Evolutionary conservation across 495 filamentous ascomycete genomes (phyloP).

Genomic region (Daldinia bambusicola): DNA sequence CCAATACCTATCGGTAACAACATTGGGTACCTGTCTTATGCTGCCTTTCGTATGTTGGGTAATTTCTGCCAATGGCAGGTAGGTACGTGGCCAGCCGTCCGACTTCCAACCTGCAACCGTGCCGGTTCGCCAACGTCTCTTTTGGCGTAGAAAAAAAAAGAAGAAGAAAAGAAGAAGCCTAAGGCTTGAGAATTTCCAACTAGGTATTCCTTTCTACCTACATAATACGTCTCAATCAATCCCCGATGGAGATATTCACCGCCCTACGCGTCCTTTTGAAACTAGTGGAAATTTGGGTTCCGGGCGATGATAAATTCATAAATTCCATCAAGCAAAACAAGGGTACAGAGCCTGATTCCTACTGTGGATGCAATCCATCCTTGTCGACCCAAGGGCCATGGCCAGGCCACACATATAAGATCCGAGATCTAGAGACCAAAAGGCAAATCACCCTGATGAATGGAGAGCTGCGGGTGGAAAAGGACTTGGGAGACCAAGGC

Average conservation of each 20-base stretch:
- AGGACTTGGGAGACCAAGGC: constrained; percentile 42
- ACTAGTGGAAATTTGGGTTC: not conserved
- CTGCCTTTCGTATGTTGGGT: too few relatives aligned
- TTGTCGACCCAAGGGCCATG: constrained; percentile 19
- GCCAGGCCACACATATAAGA: constrained; percentile 44
- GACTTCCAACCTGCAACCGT: too few relatives aligned
- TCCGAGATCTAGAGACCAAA: constrained; percentile 37
- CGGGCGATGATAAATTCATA: not conserved
- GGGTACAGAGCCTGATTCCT: not conserved
- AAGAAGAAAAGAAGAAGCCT: too few relatives aligned
- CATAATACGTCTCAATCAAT: not conserved
- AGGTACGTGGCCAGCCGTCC: too few relatives aligned
- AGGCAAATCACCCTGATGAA: constrained; percentile 48
- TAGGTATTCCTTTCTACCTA: too few relatives aligned
- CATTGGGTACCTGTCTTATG: too few relatives aligned
- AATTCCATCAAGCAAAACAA: not conserved
- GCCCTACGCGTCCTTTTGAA: not conserved
- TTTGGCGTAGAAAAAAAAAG: too few relatives aligned
- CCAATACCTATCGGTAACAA: too few relatives aligned
- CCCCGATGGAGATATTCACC: not conserved
- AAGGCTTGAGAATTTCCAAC: too few relatives aligned
- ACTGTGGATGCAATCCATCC: not conserved
- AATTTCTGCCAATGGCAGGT: too few relatives aligned
- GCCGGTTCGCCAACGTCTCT: too few relatives aligned
- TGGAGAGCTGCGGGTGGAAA: constrained; percentile 44